Evolutionary conservation across 1,284 basidiomycete species (phyloP), one percentile per base, ranked within the genome.

Genomic region (Microbotryum silenes-acaulis): DNA sequence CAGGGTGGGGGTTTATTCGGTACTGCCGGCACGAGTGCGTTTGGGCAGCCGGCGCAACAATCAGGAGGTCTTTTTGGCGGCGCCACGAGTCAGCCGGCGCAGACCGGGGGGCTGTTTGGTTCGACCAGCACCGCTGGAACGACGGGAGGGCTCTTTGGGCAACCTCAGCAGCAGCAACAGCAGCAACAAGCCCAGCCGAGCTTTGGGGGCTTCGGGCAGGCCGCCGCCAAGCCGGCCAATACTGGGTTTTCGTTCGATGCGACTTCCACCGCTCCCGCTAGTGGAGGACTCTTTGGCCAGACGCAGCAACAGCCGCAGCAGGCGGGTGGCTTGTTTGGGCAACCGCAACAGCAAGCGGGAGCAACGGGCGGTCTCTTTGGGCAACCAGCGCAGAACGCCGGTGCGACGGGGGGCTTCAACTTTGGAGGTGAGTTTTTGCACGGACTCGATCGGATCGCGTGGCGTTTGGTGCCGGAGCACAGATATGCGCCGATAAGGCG

Each of bases 1-100:
- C 70, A 23, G 62, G 71, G 76, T 18, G 70, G 72, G 16, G 71
- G 69, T 29, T 72, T 75, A 47, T 78, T 78, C 62, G 77, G 76
- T 54, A 66, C 62, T 18, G 45, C 73, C 14, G 68, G 69, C 33
- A 71, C 74, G 46, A 74, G 74, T 57, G 61, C 71, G 27, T 77
- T 76, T 61, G 74, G 80, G 6, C 70, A 74, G 55, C 69, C 72
- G 25, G 70, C 71, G 6, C 25, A 23, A 62, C 67, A 45, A 33
- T 12, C 51, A 20, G 37, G 29, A 21, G 31, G 23, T 23, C 57
- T 52, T 12, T 53, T 58, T 21, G 49, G 29, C 42, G 33, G 42
- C 16, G 27, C 44, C 29, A 56, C 60, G 14, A 62, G 62, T 23
- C 69, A 68, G 48, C 66, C 68, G 16, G 59, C 60, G 9, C 61